These are phyloP conservation scores for Nannochloropsis gaditana DNA, from an alignment of 108 stramenopile species.

Conservation along the genomic window DNA sequence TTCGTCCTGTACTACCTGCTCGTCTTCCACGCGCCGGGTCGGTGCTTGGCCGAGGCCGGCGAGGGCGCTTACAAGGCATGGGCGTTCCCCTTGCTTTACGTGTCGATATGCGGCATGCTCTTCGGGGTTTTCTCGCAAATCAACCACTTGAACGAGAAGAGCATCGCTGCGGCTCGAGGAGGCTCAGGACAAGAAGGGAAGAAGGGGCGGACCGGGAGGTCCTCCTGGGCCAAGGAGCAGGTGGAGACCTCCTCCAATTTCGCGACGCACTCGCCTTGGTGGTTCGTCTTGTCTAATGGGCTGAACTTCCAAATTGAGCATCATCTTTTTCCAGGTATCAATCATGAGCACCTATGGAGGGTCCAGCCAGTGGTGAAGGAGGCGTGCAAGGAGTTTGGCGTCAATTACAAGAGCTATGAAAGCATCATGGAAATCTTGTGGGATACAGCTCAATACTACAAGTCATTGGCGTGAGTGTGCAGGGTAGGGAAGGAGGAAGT, in stretches of 20 bases:
- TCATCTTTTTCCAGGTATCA: conserved; percentile 34
- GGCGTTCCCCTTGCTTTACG: not conserved
- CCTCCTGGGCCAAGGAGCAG: conserved; percentile 58
- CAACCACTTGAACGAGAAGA: conserved; percentile 60
- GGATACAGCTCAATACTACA: conserved; percentile 24
- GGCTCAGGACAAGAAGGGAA: not conserved
- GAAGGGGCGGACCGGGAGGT: not conserved
- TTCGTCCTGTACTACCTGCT: conserved; percentile 46
- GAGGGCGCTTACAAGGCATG: not conserved
- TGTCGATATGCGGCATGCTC: conserved; percentile 45
- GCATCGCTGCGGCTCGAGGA: conserved; percentile 22
- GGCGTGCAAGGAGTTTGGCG: conserved; percentile 77
- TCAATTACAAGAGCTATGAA: conserved; percentile 58
- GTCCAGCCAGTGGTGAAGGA: conserved; percentile 19
- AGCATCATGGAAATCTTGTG: not conserved
- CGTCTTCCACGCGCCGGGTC: conserved; percentile 52
- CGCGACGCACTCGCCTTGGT: conserved; percentile 47
- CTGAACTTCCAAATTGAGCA: conserved; percentile 37
- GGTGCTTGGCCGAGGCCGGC: conserved; percentile 30
- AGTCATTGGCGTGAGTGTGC: not conserved
- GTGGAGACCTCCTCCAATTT: conserved; percentile 66
- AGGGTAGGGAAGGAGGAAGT: not conserved
- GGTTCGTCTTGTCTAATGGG: conserved; percentile 57
- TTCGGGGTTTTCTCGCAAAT: conserved; percentile 63
- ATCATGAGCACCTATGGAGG: conserved; percentile 26